Conservation (phyloP, 768 basidiomycete species). For the Podaxis mareebaensis region DNA sequence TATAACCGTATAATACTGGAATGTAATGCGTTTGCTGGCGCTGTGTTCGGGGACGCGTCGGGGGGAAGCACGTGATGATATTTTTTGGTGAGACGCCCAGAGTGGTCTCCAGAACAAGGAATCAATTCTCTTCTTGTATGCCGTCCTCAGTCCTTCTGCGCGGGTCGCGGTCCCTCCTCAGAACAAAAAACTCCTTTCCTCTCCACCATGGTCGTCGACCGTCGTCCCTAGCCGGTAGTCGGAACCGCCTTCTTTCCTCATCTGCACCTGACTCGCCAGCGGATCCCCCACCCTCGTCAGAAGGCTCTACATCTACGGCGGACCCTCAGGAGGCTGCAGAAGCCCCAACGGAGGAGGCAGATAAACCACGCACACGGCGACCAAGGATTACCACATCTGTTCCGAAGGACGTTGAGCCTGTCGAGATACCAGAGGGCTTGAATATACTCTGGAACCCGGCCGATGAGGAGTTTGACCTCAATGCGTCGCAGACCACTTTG, state of each 20-base stretch:
- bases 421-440: constrained; percentile 55
- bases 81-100: constrained; percentile 12
- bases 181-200: constrained; percentile 15
- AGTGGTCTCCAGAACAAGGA: constrained; percentile 14
- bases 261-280: constrained; percentile 16
- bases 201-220: constrained; percentile 19
- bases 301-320: constrained; percentile 15
- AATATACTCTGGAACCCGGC: constrained; percentile 69
- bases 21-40: constrained; percentile 8
- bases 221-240: constrained; percentile 18
- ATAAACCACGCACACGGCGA: constrained; percentile 45
- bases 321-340: constrained; percentile 22
- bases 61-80: constrained; percentile 16
- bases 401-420: constrained; percentile 40
- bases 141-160: constrained; percentile 19
- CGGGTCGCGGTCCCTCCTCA: constrained; percentile 14
- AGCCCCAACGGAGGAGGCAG: constrained; percentile 37
- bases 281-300: constrained; percentile 17
- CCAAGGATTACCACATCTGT: constrained; percentile 29
- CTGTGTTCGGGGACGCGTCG: background rate
- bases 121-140: constrained; percentile 19
- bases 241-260: constrained; percentile 9
- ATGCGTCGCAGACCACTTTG: constrained; percentile 36
- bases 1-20: constrained; percentile 14
- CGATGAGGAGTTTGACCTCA: constrained; percentile 32